Conservation (phyloP, 331 rosid species). For the Prunus yedoensis region DNA sequence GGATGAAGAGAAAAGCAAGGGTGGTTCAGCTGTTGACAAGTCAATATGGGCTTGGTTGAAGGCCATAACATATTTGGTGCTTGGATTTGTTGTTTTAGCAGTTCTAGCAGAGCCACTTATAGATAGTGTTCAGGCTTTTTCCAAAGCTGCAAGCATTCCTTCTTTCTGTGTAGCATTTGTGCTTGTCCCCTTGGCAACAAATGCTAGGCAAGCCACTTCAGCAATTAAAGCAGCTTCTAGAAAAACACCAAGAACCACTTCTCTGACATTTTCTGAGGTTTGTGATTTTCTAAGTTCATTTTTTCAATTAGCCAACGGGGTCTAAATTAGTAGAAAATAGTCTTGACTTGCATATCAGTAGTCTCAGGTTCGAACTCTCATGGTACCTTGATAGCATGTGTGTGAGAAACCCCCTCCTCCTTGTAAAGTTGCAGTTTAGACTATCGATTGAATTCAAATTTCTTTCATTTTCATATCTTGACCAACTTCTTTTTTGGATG, state of each 20-base stretch:
- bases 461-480: neutral
- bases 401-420: too few relatives aligned
- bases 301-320: too few relatives aligned
- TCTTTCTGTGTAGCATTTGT: slow-evolving; percentile 57
- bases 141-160: slow-evolving; percentile 44
- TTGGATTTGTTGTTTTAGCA: slow-evolving; percentile 33
- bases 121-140: slow-evolving; percentile 51
- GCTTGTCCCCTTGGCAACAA: slow-evolving; percentile 62
- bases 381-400: fast-evolving
- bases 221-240: slow-evolving; percentile 56
- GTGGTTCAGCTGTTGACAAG: neutral
- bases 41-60: slow-evolving; percentile 18
- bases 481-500: slow-evolving; percentile 12
- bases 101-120: slow-evolving; percentile 67
- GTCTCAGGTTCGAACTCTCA: too few relatives aligned
- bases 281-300: neutral
- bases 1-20: neutral
- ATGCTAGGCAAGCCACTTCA: slow-evolving; percentile 56
- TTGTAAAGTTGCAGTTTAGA: too few relatives aligned
- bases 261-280: slow-evolving; percentile 61
- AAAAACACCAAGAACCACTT: slow-evolving; percentile 47
- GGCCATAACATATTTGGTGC: slow-evolving; percentile 8
- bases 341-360: too few relatives aligned
- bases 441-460: too few relatives aligned
- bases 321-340: too few relatives aligned